These are phyloP conservation scores for Corrigiola litoralis DNA, from an alignment of 179 eudicot species.

Conservation along the genomic window DNA sequence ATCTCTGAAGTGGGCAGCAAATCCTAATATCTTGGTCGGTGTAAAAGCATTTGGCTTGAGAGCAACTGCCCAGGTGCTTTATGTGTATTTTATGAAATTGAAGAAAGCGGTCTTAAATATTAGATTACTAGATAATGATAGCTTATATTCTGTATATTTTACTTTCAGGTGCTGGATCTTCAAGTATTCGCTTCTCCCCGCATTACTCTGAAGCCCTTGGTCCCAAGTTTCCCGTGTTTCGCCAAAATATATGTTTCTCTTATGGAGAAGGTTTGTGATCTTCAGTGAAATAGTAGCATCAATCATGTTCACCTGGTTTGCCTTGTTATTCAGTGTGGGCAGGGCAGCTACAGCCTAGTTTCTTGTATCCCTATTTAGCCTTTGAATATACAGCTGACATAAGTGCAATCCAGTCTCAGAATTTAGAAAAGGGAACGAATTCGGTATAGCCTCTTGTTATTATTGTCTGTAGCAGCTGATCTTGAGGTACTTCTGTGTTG, in stretches of 20 bases:
- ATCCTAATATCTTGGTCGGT: constrained; percentile 64
- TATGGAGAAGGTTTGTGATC: constrained; percentile 88
- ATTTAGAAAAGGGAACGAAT: not conserved
- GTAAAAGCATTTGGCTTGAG: constrained; percentile 79
- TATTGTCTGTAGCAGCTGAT: not conserved
- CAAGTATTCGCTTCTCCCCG: constrained; percentile 91
- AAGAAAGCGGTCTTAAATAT: not conserved
- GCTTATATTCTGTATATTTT: not conserved
- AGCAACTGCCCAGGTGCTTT: constrained; percentile 75
- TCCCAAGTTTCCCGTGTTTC: constrained; percentile 96
- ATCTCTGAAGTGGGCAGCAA: constrained; percentile 87
- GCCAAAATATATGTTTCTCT: constrained; percentile 80
- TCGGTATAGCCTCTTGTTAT: not conserved
- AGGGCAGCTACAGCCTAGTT: not conserved
- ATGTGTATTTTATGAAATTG: constrained; percentile 1
- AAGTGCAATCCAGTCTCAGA: not conserved
- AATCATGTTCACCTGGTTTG: not conserved
- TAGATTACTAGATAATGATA: not conserved
- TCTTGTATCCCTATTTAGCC: not conserved
- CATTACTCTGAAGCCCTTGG: constrained; percentile 85
- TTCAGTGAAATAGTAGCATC: too few relatives aligned
- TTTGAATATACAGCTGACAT: not conserved
- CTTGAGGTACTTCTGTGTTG: not conserved
- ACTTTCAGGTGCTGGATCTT: constrained; percentile 72
- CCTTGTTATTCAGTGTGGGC: not conserved